These are phyloP conservation scores for Phialemoniopsis sp. DNA, from an alignment of 2,329 filamentous ascomycete genomes.

Conservation along the genomic window DNA sequence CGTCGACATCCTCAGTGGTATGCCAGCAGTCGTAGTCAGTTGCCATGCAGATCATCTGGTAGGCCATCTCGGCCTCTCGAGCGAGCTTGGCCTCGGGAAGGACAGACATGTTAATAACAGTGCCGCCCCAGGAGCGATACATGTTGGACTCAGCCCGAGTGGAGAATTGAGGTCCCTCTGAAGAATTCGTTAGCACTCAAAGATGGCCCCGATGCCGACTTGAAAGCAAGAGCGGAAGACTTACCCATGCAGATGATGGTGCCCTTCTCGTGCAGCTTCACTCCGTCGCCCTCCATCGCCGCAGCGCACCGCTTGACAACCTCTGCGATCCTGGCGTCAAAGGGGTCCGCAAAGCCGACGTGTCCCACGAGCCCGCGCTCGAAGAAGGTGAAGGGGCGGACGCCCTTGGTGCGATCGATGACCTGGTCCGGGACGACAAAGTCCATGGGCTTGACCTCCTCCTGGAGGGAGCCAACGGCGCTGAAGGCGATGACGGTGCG, in stretches of 20 bases:
- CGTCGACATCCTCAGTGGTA: constrained; percentile 76
- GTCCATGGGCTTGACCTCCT: constrained; percentile 91
- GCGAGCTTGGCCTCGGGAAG: constrained; percentile 95
- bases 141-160: constrained; percentile 93
- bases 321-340: constrained; percentile 73
- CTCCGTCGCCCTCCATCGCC: constrained; percentile 75
- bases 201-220: neutral
- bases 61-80: constrained; percentile 90
- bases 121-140: constrained; percentile 91
- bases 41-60: constrained; percentile 99
- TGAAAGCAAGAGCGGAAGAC: constrained; percentile 18
- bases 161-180: constrained; percentile 96
- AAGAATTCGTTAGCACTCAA: neutral
- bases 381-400: constrained; percentile 94
- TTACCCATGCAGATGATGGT: constrained; percentile 88
- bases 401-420: constrained; percentile 95
- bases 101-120: constrained; percentile 97
- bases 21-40: constrained; percentile 99
- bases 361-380: constrained; percentile 88
- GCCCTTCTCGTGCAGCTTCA: constrained; percentile 78
- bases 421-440: constrained; percentile 96
- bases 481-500: constrained; percentile 91
- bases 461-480: constrained; percentile 87
- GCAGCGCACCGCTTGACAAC: constrained; percentile 75
- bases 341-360: constrained; percentile 93